phyloP scores from a whole-genome alignment of 2,329 filamentous ascomycete species.

The Nothophaeocryptopus gaeumannii region DNA sequence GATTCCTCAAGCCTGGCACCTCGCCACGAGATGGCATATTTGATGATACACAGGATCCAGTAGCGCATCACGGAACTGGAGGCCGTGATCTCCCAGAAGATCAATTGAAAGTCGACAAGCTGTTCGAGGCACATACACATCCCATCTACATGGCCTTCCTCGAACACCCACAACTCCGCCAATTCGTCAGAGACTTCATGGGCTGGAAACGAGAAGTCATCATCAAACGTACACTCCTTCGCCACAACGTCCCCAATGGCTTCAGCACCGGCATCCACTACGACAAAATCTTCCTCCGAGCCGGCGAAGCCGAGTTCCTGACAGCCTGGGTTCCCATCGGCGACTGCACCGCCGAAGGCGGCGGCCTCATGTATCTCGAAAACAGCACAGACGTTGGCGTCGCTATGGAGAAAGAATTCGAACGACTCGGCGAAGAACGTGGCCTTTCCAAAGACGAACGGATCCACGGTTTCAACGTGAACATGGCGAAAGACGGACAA shows the following conservation, averaged over 20 bases:
- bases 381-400: constrained; percentile 37
- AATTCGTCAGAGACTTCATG: constrained; percentile 39
- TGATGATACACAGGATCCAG: constrained; percentile 35
- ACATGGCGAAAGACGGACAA: constrained; percentile 32
- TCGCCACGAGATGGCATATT: constrained; percentile 44
- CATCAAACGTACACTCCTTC: constrained; percentile 37
- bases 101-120: constrained; percentile 26
- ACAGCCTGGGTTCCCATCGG: constrained; percentile 42
- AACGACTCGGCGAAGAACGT: constrained; percentile 20
- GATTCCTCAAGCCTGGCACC: constrained; percentile 40
- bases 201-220: constrained; percentile 38
- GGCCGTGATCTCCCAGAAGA: constrained; percentile 31
- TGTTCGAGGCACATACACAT: constrained; percentile 36
- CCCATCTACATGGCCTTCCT: constrained; percentile 37
- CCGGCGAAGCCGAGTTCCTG: constrained; percentile 35
- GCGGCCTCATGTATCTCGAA: constrained; percentile 45
- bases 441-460: constrained; percentile 36
- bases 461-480: constrained; percentile 39
- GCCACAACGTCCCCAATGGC: constrained; percentile 41
- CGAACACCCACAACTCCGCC: constrained; percentile 35
- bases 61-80: constrained; percentile 29
- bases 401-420: constrained; percentile 42
- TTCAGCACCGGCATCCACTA: constrained; percentile 43
- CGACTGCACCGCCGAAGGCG: constrained; percentile 36
- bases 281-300: constrained; percentile 43